Evolutionary conservation across 176 grass and related monocot genomes (phyloP).

Genomic region (Carex littledalei): DNA sequence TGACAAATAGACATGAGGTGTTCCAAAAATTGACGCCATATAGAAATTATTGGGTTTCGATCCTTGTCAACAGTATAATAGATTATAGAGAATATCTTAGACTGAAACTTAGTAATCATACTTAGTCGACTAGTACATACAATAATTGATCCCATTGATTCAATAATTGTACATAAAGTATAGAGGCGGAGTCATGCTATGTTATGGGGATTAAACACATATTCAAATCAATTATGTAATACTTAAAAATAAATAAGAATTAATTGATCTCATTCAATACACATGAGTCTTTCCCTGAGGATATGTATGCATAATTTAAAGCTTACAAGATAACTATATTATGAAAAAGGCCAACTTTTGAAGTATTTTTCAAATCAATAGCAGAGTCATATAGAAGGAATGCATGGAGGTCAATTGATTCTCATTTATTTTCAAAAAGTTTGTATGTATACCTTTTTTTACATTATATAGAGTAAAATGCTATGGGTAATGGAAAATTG

Average conservation of each 20-base stretch:
- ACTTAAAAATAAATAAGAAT: too few relatives aligned
- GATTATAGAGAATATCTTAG: neutral
- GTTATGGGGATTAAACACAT: too few relatives aligned
- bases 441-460: too few relatives aligned
- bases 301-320: neutral
- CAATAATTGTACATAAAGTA: neutral
- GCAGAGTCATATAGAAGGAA: too few relatives aligned
- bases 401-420: too few relatives aligned
- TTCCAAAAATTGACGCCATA: neutral
- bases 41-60: neutral
- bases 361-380: neutral
- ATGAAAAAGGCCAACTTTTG: neutral
- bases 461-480: too few relatives aligned
- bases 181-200: too few relatives aligned
- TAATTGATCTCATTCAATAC: too few relatives aligned
- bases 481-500: too few relatives aligned
- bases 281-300: too few relatives aligned
- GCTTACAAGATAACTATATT: neutral
- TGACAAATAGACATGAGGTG: neutral
- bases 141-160: conserved; percentile 7
- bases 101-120: neutral
- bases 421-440: too few relatives aligned
- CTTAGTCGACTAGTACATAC: neutral
- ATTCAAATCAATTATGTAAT: too few relatives aligned
- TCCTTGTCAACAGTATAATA: neutral